Conservation (phyloP, 169 alveolate species). For the Miamiensis avidus region DNA sequence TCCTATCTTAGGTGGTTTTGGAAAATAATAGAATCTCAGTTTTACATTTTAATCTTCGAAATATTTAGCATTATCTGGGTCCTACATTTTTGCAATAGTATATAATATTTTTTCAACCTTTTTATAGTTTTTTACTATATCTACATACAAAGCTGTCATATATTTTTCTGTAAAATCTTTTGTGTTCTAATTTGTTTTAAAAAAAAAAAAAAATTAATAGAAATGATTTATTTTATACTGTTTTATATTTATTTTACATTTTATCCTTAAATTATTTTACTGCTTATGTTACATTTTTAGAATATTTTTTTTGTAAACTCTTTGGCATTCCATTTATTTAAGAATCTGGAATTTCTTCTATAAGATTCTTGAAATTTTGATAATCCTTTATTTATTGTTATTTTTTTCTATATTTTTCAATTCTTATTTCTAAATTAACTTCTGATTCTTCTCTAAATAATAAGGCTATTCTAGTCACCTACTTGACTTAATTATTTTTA, state of each 20-base stretch:
- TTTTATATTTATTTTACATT: too few relatives aligned
- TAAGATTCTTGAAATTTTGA: too few relatives aligned
- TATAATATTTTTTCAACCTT: too few relatives aligned
- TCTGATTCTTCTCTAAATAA: not conserved
- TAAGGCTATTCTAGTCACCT: not conserved
- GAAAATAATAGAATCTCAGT: not conserved
- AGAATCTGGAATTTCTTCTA: not conserved
- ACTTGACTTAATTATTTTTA: not conserved
- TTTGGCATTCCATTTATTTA: not conserved
- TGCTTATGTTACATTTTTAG: not conserved
- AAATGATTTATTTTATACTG: too few relatives aligned
- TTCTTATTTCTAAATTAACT: not conserved
- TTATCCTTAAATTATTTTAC: too few relatives aligned
- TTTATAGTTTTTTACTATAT: too few relatives aligned
- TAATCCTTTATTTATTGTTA: not conserved
- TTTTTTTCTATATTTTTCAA: not conserved
- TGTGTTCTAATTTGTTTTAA: too few relatives aligned
- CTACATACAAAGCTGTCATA: not conserved
- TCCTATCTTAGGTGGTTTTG: not conserved
- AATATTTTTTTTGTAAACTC: not conserved
- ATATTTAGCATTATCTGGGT: not conserved
- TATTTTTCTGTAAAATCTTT: too few relatives aligned
- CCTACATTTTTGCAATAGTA: not conserved
- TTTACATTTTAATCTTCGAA: too few relatives aligned
- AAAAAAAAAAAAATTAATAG: too few relatives aligned